These are phyloP conservation scores for Colletotrichum cuscutae DNA, from an alignment of 2,329 filamentous ascomycete genomes.

Conservation along the genomic window DNA sequence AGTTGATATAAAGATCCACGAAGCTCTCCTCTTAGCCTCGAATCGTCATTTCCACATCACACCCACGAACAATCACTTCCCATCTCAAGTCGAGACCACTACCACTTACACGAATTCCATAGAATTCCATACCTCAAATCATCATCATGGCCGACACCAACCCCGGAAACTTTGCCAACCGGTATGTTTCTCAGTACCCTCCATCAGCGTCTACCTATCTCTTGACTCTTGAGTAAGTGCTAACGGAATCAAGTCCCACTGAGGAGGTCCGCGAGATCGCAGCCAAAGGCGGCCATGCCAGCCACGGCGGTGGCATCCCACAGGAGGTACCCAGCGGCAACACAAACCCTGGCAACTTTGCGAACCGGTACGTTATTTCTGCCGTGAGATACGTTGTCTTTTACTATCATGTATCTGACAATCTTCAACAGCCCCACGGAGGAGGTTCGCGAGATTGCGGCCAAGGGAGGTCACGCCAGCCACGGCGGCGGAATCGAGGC, in stretches of 20 bases:
- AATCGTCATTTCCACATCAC: not conserved
- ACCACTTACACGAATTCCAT: not conserved
- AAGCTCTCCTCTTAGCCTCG: not conserved
- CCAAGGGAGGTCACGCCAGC: conserved; percentile 51
- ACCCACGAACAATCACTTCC: not conserved
- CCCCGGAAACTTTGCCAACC: conserved; percentile 39
- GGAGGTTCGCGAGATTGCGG: not conserved
- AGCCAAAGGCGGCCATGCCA: conserved; percentile 51
- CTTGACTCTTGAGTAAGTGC: conserved; percentile 33
- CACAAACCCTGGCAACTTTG: not conserved
- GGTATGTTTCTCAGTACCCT: not conserved
- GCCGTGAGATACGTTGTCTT: not conserved
- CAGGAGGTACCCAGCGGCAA: not conserved
- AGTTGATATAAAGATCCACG: not conserved
- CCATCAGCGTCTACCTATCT: not conserved
- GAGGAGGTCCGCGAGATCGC: conserved; percentile 57
- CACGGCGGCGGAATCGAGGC: conserved; percentile 30
- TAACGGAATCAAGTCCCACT: conserved; percentile 43
- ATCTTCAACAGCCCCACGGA: not conserved
- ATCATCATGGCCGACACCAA: conserved; percentile 33
- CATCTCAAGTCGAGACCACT: not conserved
- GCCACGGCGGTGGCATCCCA: conserved; percentile 51
- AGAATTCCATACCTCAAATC: not conserved
- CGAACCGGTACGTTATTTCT: not conserved
- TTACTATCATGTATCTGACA: not conserved